Evolutionary conservation across 2,329 filamentous ascomycete genomes (phyloP), one percentile per base, ranked within the genome.

Genomic region (Neocatenulostroma microsporum): DNA sequence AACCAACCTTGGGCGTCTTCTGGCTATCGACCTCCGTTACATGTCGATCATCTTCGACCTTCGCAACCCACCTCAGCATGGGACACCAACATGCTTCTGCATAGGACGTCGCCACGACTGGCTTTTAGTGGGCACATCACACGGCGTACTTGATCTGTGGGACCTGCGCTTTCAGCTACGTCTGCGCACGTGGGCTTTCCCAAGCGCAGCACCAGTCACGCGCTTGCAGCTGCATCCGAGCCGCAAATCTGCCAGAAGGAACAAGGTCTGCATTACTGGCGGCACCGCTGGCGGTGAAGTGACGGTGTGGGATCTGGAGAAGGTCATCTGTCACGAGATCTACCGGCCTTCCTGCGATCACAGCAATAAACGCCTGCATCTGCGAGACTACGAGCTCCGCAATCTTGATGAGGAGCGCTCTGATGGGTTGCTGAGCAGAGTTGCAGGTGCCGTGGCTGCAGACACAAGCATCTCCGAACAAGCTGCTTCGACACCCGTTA

Each of bases 241-340:
- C 29, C 54, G 58, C 12, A 50, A 59, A 36, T 50, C 53, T 13
- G 51, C 83, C 1, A 78, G 84, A 28, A 83, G 84, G 9, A 82
- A 81, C 57, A 89, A 85, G 75, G 76, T 96, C 1, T 93, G 87
- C 57, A 82, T 95, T 7, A 82, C 87, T 3, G 88, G 89, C 12
- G 88, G 89, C 7, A 93, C 84, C 6, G 83, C 79, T 3, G 79
- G 84, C 43, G 86, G 86, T 12, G 91, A 98, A 56, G 77, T 98
- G 21, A 93, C 86, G 0, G 83, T 94, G 1, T 98, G 91, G 91
- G 91, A 96, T 54, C 70, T 96, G 12, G 89, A 96, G 57, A 93
- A 89, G 63, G 78, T 80, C 6, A 74, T 83, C 30, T 98, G 91
- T 54, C 77, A 85, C 41, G 88, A 96, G 58, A 80, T 95, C 1